Percentiles rank a stretch among this genome's conserved stretches.
Conservation (phyloP, 1,284 basidiomycete genomes). For the Pseudozyma sp. region DNA sequence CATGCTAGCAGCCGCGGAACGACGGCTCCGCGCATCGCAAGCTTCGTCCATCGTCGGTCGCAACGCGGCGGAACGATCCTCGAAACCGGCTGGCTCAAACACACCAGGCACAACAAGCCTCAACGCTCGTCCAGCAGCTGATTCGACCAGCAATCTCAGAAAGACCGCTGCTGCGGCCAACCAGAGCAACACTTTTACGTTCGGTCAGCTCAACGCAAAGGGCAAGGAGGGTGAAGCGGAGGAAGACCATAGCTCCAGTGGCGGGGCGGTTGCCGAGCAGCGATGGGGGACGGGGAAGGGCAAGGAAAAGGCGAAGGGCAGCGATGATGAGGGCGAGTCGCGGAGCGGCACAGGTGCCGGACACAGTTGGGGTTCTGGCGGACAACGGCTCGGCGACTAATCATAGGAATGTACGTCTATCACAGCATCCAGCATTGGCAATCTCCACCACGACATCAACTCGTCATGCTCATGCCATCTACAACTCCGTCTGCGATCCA, state of each 20-base stretch:
- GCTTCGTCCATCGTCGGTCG: slow-evolving; percentile 50
- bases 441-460: too few species aligned
- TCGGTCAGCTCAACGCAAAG: slow-evolving; percentile 37
- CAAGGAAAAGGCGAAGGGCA: slow-evolving; percentile 29
- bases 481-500: slow-evolving; percentile 16
- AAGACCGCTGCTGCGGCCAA: slow-evolving; percentile 25
- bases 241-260: slow-evolving; percentile 51
- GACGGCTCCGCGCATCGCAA: slow-evolving; percentile 34
- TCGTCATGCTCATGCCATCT: not conserved
- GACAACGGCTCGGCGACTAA: slow-evolving; percentile 26
- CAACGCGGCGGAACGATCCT: slow-evolving; percentile 36
- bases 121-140: slow-evolving; percentile 20
- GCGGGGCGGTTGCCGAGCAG: slow-evolving; percentile 50
- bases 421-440: not conserved
- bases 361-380: slow-evolving; percentile 24
- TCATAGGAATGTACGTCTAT: too few species aligned
- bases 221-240: slow-evolving; percentile 3
- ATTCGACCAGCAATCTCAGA: slow-evolving; percentile 19
- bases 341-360: slow-evolving; percentile 3
- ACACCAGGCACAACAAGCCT: slow-evolving; percentile 24
- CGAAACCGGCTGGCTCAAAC: slow-evolving; percentile 22
- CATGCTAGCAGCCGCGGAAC: slow-evolving; percentile 56
- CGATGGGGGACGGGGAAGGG: slow-evolving; percentile 24
- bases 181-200: slow-evolving; percentile 32
- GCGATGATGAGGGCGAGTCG: slow-evolving; percentile 29